phyloP scores from a whole-genome alignment of 2,329 filamentous ascomycete species.

The Colletotrichum sp. region DNA sequence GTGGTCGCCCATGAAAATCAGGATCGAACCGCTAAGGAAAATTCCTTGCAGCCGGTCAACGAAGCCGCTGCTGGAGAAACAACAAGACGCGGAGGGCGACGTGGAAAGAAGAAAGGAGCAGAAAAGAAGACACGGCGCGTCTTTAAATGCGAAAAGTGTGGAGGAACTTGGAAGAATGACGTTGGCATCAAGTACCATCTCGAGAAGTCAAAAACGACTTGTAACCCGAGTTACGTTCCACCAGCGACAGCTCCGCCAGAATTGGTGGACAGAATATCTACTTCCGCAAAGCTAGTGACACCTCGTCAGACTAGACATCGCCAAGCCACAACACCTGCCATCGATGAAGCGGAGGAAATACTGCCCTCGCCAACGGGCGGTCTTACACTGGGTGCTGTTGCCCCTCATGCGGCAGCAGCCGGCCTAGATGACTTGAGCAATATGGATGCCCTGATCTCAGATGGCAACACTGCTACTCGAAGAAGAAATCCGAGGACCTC shows the following conservation, averaged over 20 bases:
- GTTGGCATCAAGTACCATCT: conserved; percentile 64
- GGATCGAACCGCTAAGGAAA: not conserved
- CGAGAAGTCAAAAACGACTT: conserved; percentile 57
- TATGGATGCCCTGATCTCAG: not conserved
- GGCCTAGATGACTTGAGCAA: not conserved
- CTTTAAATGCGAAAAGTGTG: conserved; percentile 59
- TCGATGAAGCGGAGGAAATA: not conserved
- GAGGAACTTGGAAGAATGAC: conserved; percentile 61
- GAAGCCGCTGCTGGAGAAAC: not conserved
- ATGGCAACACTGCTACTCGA: not conserved
- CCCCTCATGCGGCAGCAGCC: not conserved
- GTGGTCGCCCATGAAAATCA: not conserved
- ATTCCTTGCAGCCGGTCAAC: not conserved
- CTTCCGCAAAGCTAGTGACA: not conserved
- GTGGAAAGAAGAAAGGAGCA: not conserved
- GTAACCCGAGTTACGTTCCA: conserved; percentile 54
- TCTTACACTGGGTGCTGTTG: not conserved
- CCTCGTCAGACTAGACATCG: not conserved
- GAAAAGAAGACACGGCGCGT: conserved; percentile 18
- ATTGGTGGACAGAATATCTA: not conserved
- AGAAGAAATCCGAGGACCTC: not conserved
- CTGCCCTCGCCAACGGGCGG: not conserved
- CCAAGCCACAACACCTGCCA: not conserved
- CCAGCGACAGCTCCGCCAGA: conserved; percentile 14
- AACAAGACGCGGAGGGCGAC: not conserved